Base-by-base conservation (phyloP, 345 rosid species). In the Aquilaria yunnanensis region DNA sequence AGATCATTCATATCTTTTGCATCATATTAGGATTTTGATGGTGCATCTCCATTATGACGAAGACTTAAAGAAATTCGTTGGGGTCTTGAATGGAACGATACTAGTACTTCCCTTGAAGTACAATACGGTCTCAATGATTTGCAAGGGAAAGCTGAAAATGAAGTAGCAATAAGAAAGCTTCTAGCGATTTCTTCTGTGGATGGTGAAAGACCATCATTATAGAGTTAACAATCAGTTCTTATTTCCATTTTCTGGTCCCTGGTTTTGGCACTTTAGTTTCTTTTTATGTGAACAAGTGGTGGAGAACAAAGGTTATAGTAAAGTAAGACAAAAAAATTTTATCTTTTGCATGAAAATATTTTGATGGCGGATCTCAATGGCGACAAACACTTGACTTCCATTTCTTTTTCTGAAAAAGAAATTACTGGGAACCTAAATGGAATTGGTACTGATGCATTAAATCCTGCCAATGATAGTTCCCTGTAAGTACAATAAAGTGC, bases 391-490 rank as follows among this genome's bases (percentile, higher is more conserved):
- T 79, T 90, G 16, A 16, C 16, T 16, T 16, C 16, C 16, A 16
- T 16, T 16, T 16, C 16, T 16, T 16, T 16, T 16, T 16, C 16
- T 16, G 16, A 16, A 43, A 93, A 86, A 70, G 90, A 93, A 78
- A 90, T 90, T 57, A 45, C 82, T 33, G 98, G 98, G 61, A 81
- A 90, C 71, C 87, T 93, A 37, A 93, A 93, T 57, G 98, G 98
- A 56, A 88, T 16, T 16, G 16, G 16, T 16, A 16, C 16, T 16
- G 16, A 16, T 16, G 16, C 16, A 16, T 16, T 16, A 16, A 16
- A 16, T 16, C 16, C 16, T 23, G 85, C 87, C 16, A 72, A 86
- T 0, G 98, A 90, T 73, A 72, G 71, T 77, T 83, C 78, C 75
- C 87, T 93, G 59, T 69, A 86, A 80, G 85, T 85, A 47, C 97